Evolutionary conservation across 768 basidiomycete genomes (phyloP), one percentile per base, ranked within the genome.

Genomic region (Termitomyces sp.): DNA sequence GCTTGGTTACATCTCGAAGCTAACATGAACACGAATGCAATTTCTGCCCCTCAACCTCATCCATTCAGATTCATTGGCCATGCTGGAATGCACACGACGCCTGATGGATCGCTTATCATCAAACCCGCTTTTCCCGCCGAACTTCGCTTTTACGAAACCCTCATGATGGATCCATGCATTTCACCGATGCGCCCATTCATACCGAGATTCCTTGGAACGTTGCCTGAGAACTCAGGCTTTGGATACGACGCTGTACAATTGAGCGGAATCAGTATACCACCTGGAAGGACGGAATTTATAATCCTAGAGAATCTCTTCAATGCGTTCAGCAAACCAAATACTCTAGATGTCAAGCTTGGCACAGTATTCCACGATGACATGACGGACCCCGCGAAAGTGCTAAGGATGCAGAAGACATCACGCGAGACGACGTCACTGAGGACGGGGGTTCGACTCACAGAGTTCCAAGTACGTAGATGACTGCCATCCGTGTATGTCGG

Each of bases 271-370:
- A 16, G n/a, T 5, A 50, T 55, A 32, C 56, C 60, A 14, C 43
- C 60, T 23, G 57, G 60, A n/a, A 57, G 60, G 23, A 58, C 60
- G 72, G 82, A 94, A 74, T 85, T 81, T 54, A 71, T 96, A 52
- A 89, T 96, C 28, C 70, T 98, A 5, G 88, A 95, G 73, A 97
- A 98, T 68, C 73, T 94, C 8, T 71, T 86, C 5, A 71, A 85
- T 61, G 65, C 76, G 1, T 98, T 94, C 75, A 61, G 69, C 42
- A 86, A 85, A 65, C 94, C 95, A 2, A 92, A 89, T 61, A 81
- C 94, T 55, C 74, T 98, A 25, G 96, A 98, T 67, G 77, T 93
- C 68, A 98, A 98, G 69, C 86, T 98, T 19, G 96, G 96, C 1
- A 94, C 88, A 0, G 75, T 88, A 1, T 78, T 98, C n/a, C 89